phyloP scores from a whole-genome alignment of 1,139 yeast genomes.

The Yamadazyma diddensiae region DNA sequence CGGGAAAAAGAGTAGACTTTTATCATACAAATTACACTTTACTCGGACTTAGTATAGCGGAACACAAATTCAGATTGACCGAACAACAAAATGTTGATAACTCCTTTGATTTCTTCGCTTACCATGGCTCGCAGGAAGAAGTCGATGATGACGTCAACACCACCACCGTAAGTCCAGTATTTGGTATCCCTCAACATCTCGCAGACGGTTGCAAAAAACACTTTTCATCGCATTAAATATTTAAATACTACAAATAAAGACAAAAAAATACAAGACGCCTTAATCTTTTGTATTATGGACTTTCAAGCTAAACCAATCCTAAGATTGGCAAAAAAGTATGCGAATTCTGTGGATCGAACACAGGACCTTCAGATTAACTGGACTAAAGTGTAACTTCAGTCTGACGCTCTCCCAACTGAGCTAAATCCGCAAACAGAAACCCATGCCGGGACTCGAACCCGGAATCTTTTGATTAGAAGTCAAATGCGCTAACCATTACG shows the following conservation, averaged over 20 bases:
- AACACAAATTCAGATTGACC: conserved; percentile 41
- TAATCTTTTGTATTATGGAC: too few relatives aligned
- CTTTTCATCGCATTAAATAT: too few relatives aligned
- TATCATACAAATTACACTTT: conserved; percentile 89
- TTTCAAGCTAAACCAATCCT: too few relatives aligned
- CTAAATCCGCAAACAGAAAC: conserved; percentile 31
- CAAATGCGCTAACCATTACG: conserved; percentile 33
- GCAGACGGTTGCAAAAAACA: conserved; percentile 21
- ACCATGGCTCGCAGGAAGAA: conserved; percentile 20
- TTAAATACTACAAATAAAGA: too few relatives aligned
- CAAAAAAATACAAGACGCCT: too few relatives aligned
- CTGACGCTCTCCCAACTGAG: conserved; percentile 59
- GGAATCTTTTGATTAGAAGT: conserved; percentile 33
- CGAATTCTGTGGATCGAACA: conserved; percentile 56
- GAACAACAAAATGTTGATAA: neutral
- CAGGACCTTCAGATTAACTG: conserved; percentile 52
- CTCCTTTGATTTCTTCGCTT: conserved; percentile 23
- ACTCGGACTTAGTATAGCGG: conserved; percentile 72
- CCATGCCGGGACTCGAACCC: conserved; percentile 36
- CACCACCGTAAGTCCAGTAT: conserved; percentile 55
- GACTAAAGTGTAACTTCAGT: conserved; percentile 42
- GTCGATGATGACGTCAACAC: conserved; percentile 24
- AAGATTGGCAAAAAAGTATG: conserved; percentile 24
- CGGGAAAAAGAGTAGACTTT: conserved; percentile 75
- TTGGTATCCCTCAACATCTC: conserved; percentile 50